Conservation (phyloP, 306 rosid genomes). For the Acacia acuminata region DNA sequence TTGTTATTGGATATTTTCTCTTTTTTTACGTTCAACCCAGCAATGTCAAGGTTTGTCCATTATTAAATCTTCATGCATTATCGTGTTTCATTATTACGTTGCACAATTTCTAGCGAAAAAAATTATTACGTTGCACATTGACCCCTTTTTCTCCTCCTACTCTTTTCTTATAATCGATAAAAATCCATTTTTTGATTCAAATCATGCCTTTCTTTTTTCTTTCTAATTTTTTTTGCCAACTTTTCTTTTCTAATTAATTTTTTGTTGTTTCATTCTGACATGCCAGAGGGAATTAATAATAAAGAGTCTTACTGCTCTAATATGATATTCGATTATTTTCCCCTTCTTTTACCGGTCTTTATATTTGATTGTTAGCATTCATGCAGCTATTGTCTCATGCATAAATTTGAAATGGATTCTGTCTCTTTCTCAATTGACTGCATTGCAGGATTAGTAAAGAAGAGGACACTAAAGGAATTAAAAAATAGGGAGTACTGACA, state of each 20-base stretch:
- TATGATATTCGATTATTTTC: not conserved
- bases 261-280: conserved; percentile 26
- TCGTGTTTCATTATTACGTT: not conserved
- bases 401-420: not conserved
- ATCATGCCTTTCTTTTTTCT: not conserved
- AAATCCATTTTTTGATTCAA: not conserved
- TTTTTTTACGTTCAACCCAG: conserved; percentile 76
- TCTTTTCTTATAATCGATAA: not conserved
- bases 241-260: not conserved
- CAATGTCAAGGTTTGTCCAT: conserved; percentile 56
- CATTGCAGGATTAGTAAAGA: not conserved
- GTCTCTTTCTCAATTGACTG: not conserved
- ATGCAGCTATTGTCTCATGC: not conserved
- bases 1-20: conserved; percentile 74
- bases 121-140: not conserved
- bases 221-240: too few species aligned
- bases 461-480: not conserved
- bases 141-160: not conserved
- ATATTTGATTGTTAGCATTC: not conserved
- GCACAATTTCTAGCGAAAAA: too few species aligned
- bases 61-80: not conserved
- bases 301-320: not conserved
- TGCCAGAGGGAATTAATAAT: not conserved
- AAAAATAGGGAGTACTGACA: not conserved
- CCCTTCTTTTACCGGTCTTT: not conserved